phyloP scores from a whole-genome alignment of 345 rosid species.

The Dovyalis caffra region DNA sequence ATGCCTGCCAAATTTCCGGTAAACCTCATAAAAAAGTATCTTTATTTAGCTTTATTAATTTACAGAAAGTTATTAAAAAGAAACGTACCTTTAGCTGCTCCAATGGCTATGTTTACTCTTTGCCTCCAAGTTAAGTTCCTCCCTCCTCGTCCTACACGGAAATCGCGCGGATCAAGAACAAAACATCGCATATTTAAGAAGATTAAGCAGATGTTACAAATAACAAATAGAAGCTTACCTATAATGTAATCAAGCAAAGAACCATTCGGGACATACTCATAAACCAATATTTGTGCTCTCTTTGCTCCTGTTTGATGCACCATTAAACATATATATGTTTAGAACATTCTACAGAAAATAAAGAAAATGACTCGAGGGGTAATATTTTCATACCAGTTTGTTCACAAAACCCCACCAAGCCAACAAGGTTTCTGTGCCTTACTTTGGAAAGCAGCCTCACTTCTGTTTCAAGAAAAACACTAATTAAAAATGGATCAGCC shows the following conservation, averaged over 20 bases:
- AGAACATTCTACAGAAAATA: neutral
- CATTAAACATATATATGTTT: neutral
- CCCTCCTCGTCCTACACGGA: constrained; percentile 42
- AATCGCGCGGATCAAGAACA: neutral
- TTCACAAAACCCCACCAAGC: constrained; percentile 64
- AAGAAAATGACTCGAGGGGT: neutral
- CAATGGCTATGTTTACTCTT: constrained; percentile 56
- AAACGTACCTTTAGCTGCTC: constrained; percentile 56
- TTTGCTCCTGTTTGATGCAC: constrained; percentile 33
- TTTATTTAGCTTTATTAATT: neutral
- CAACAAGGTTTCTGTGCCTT: constrained; percentile 51
- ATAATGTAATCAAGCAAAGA: constrained; percentile 57
- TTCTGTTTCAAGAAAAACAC: constrained; percentile 44
- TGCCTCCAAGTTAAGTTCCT: constrained; percentile 54
- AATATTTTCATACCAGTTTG: constrained; percentile 37
- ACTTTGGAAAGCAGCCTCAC: constrained; percentile 50
- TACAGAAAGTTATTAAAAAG: neutral
- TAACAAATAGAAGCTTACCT: constrained; percentile 27
- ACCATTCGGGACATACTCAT: constrained; percentile 57
- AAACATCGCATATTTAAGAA: neutral
- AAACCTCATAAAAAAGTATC: neutral
- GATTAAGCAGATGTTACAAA: neutral
- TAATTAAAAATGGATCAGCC: constrained; percentile 6
- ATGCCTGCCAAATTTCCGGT: constrained; percentile 39
- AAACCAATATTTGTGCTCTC: constrained; percentile 47